Conservation (phyloP, 441 rosid genomes). For the Syzygium malaccense region DNA sequence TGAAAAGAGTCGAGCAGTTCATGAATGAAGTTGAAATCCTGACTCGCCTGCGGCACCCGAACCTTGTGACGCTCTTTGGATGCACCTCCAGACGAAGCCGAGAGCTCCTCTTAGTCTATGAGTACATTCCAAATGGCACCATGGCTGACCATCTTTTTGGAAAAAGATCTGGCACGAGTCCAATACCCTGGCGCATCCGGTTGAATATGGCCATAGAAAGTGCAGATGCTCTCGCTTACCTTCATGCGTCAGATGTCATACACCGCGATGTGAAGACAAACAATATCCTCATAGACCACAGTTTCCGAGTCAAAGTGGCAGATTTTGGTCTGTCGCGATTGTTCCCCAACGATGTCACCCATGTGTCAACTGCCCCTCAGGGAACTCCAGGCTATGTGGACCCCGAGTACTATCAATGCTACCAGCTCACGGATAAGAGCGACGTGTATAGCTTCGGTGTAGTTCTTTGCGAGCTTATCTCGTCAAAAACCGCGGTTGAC, state of each 20-base stretch:
- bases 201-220: conserved; percentile 7
- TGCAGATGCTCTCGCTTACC: conserved; percentile 10
- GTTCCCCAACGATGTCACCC: conserved; percentile 12
- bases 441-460: conserved; percentile 15
- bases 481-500: conserved; percentile 8
- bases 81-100: conserved; percentile 15
- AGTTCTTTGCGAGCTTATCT: conserved; percentile 11
- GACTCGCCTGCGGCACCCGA: conserved; percentile 8
- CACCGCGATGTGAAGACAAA: conserved; percentile 14
- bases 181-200: background rate
- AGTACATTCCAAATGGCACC: conserved; percentile 10
- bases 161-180: background rate
- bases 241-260: conserved; percentile 6
- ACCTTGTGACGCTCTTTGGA: conserved; percentile 12
- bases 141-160: conserved; percentile 10
- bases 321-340: conserved; percentile 14
- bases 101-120: conserved; percentile 10
- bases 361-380: conserved; percentile 14
- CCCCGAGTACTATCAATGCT: conserved; percentile 15
- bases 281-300: conserved; percentile 8
- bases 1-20: conserved; percentile 15
- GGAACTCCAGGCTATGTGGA: conserved; percentile 17
- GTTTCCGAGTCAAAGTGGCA: conserved; percentile 9
- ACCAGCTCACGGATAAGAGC: conserved; percentile 8
- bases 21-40: conserved; percentile 12